Percentiles rank a stretch among this genome's conserved stretches.
Conservation (phyloP, 495 filamentous ascomycete species). For the Neurospora sp. region DNA sequence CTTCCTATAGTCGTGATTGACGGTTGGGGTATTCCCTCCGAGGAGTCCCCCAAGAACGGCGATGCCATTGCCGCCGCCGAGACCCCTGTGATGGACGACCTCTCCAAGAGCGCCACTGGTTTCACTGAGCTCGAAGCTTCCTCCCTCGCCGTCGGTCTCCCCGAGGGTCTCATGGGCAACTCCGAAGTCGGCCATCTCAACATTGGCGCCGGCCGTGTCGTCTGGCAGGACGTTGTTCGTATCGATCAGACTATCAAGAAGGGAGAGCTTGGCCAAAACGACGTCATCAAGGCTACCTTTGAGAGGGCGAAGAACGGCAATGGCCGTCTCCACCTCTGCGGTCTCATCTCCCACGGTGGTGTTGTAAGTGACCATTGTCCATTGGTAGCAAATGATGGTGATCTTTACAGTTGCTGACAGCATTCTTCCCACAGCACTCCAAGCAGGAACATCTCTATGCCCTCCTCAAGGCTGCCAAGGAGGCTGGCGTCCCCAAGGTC, state of each 20-base stretch:
- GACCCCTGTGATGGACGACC: slow-evolving; percentile 56
- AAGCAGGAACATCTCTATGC: slow-evolving; percentile 88
- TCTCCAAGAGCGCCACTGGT: slow-evolving; percentile 29
- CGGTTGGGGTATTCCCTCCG: slow-evolving; percentile 86
- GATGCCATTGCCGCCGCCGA: slow-evolving; percentile 91
- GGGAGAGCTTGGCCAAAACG: slow-evolving; percentile 64
- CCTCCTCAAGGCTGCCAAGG: slow-evolving; percentile 81
- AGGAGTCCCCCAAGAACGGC: slow-evolving; percentile 67
- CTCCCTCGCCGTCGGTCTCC: slow-evolving; percentile 88
- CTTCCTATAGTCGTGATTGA: slow-evolving; percentile 75
- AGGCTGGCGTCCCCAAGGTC: slow-evolving; percentile 74
- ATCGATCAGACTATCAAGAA: slow-evolving; percentile 95
- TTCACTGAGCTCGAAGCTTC: slow-evolving; percentile 81
- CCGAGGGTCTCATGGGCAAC: slow-evolving; percentile 97
- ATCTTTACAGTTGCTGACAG: slow-evolving; percentile 7
- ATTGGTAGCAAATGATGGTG: background rate
- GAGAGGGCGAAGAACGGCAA: slow-evolving; percentile 76
- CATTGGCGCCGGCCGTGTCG: slow-evolving; percentile 93
- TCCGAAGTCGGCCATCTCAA: slow-evolving; percentile 97
- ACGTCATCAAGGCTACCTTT: slow-evolving; percentile 68
- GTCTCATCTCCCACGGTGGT: slow-evolving; percentile 88
- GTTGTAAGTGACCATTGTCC: slow-evolving; percentile 45
- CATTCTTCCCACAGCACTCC: slow-evolving; percentile 48
- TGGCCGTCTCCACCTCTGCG: slow-evolving; percentile 84
- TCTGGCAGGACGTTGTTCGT: slow-evolving; percentile 98